These are phyloP conservation scores for Hyphodiscus sp. DNA, from an alignment of 2,329 filamentous ascomycete genomes.

Conservation along the genomic window DNA sequence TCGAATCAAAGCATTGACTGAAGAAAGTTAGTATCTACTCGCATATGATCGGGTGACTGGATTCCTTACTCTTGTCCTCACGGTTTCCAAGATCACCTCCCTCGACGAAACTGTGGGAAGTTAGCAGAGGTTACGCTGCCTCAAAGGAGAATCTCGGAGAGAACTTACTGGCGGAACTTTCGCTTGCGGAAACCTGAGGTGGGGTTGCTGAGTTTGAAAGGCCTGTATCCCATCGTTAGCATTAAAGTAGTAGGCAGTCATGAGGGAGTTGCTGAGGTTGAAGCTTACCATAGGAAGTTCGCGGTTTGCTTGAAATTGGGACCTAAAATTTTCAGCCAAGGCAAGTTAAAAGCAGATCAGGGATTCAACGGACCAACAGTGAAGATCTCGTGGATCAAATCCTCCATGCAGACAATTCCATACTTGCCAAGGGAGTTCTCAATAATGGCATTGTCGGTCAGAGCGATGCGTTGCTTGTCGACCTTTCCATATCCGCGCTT, in stretches of 20 bases:
- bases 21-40: conserved; percentile 29
- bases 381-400: conserved; percentile 98
- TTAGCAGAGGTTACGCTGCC: conserved; percentile 56
- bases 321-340: too few relatives aligned
- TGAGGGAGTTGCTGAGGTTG: too few relatives aligned
- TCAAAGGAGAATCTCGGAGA: conserved; percentile 12
- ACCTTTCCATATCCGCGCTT: conserved; percentile 99
- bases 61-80: conserved; percentile 57
- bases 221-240: too few relatives aligned
- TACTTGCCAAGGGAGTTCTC: conserved; percentile 96
- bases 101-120: background rate
- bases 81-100: conserved; percentile 69
- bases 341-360: too few relatives aligned
- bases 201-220: conserved; percentile 99
- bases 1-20: conserved; percentile 44
- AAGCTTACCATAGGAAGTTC: conserved; percentile 69
- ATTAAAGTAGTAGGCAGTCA: too few relatives aligned
- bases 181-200: conserved; percentile 90
- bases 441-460: conserved; percentile 97
- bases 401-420: conserved; percentile 98
- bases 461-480: conserved; percentile 92
- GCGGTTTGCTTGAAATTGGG: conserved; percentile 99
- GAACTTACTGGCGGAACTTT: conserved; percentile 57
- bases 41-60: background rate
- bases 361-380: too few relatives aligned